Base-by-base conservation (phyloP, 345 rosid genomes). In the Syzygium oleosum region DNA sequence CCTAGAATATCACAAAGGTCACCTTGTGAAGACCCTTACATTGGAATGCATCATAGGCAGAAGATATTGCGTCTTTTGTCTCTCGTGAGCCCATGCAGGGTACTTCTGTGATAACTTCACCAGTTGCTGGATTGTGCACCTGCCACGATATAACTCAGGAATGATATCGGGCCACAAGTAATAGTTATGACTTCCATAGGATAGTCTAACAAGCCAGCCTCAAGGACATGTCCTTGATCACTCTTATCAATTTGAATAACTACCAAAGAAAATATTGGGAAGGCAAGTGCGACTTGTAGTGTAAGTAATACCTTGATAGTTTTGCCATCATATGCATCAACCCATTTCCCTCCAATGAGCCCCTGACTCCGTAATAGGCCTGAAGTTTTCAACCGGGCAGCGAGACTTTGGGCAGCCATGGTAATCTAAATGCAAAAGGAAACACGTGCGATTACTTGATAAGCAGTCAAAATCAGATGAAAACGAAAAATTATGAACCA, bases 81-180 rank as follows among this genome's bases (percentile, higher is more conserved):
- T 98, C 99, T 85, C 87, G 94, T 51, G 87, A 85, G 52, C 99
- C 98, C 99, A 96, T 98, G 92, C 93, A 91, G 84, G 98, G 89
- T 83, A 96, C 97, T 84, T 94, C 93, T 29, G 95, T 95, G 56
- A 98, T 79, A 87, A 92, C 92, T 87, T 96, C 94, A 85, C 99
- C 98, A 1, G 96, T 98, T 34, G 99, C 97, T 14, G 99, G 99
- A 92, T 98, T 97, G 89, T 88, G 86, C 89, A 98, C 98, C 99
- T 98, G 93, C 65, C 85, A n/a, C 34, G 73, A 52, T 53, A 88
- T 79, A 49, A 12, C 31, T 46, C 23, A 34, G 19, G 77, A n/a
- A 88, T 19, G 31, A 80, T 19, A 22, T 53, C 19, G 46, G 34
- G 25, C 80, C 46, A 73, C 49, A 34, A 73, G 46, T 34, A 34